phyloP scores from a whole-genome alignment of 1,284 basidiomycete genomes.

The Athelia psychrophila region DNA sequence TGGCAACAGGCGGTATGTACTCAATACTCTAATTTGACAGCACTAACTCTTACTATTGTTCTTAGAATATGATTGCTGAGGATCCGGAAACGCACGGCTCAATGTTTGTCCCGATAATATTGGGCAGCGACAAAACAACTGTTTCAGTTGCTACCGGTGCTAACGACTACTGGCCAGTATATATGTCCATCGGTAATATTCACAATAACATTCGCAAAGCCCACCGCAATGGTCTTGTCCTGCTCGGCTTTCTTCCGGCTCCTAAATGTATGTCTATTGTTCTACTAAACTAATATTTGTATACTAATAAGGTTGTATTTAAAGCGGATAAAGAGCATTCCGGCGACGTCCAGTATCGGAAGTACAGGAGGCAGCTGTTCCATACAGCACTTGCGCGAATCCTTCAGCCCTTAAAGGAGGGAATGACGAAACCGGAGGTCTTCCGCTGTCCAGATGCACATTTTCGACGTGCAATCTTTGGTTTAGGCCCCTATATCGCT shows the following conservation, averaged over 20 bases:
- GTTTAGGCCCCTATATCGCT: conserved; percentile 31
- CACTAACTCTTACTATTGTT: no score
- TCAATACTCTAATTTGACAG: no score
- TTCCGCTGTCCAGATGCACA: conserved; percentile 26
- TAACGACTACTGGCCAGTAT: conserved; percentile 29
- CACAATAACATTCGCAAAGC: conserved; percentile 19
- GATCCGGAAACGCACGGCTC: conserved; percentile 6
- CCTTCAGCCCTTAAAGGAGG: conserved; percentile 15
- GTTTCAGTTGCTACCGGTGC: conserved; percentile 31
- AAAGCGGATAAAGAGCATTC: no score
- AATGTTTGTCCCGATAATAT: conserved; percentile 18
- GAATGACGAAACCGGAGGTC: conserved; percentile 24
- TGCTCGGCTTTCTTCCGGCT: conserved; percentile 29
- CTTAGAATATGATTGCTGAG: conserved; percentile 12
- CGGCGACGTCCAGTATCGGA: no score
- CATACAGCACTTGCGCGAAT: conserved; percentile 22
- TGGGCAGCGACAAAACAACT: conserved; percentile 33
- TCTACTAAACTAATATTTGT: no score
- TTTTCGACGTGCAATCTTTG: conserved; percentile 23
- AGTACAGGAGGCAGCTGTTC: conserved; percentile 17
- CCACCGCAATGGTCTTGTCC: conserved; percentile 20
- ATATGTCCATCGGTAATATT: conserved; percentile 22
- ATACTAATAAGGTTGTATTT: no score
- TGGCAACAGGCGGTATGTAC: neutral
- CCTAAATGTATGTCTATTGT: conserved; percentile 26